Evolutionary conservation across 2,329 filamentous ascomycete genomes (phyloP), one percentile per base, ranked within the genome.

Genomic region (Metarhizium anisopliae): DNA sequence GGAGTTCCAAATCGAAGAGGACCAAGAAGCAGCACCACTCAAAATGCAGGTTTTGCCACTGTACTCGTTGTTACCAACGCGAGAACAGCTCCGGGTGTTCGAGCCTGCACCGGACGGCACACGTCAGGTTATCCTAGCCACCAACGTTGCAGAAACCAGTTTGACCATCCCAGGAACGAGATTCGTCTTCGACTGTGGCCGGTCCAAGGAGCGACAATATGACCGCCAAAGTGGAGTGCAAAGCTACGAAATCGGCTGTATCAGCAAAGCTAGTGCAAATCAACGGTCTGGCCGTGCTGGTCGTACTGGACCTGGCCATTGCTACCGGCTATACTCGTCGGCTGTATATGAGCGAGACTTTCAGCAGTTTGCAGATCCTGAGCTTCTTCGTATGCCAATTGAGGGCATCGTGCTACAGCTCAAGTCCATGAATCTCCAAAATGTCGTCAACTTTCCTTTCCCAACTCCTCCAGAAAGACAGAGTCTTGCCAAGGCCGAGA

Each of bases 141-240:
- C 94, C 47, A 99, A 99, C 70, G 90, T 99, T 49, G 94, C 94
- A 0, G 94, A 99, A 71, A 99, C 94, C 0, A 95, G 89, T 81
- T 79, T 99, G 67, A 99, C 94, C 0, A 99, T 99, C 56, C 93
- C 94, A 0, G 92, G 91, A 2, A 92, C 95, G 59, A 84, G 90
- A 58, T 99, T 96, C 66, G 94, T 99, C 8, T 96, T 99, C 59
- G 93, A 97, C 70, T 92, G 89, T 61, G 94, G 94, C 38, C 81
- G 95, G 52, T 87, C 89, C 40, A 99, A 99, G 70, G 92, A 96
- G 69, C 87, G 93, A 59, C 88, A 86, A 56, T 97, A 94, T 65
- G 89, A 97, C 67, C 80, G 83, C n/a, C 75, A 83, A 11, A 96
- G 89, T 8, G 93, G 93, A 3, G 93, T 99, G 0, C 94, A 99